Evolutionary conservation across 352 stramenopile species (phyloP), one percentile per base, ranked within the genome.

Genomic region (Pythium myriotylum): DNA sequence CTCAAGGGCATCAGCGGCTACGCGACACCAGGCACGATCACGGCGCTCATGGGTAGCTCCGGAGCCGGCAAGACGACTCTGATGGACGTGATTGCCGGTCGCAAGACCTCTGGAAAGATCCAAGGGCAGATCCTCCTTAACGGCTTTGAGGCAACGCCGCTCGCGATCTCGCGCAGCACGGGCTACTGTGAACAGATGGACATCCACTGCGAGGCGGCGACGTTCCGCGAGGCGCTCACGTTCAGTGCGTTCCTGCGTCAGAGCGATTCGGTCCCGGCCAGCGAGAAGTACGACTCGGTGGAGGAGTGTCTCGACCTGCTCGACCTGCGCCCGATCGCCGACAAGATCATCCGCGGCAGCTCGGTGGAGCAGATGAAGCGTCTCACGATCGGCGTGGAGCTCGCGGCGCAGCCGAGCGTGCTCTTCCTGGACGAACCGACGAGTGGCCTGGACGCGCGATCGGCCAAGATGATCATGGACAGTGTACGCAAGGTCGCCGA

Each of bases 341-440:
- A 54, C 48, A 43, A 43, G 29, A 43, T 54, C 29, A n/a, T 54
- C 1, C 48, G 48, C 48, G 48, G 48, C 29, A 43, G 29, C 29
- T 54, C 76, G n/a, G 73, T 81, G 43, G 79, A 89, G 56, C 70
- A 84, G 62, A 75, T 81, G 67, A 89, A 89, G 73, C 79, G 77
- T 17, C 53, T 87, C 12, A 87, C 77, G 20, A 93, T 98, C 29
- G 95, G 89, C 35, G 88, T 98, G 13, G 95, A 98, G 62, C 74
- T 98, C 29, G 89, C 95, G 7, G 86, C 84, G 3, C 88, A 93
- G 35, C 83, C 92, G 9, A 86, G 76, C 26, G 72, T 97, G 35
- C 56, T 98, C 3, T 97, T 98, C 68, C 51, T 92, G 9, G 91
- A 98, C 64, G 89, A 97, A 56, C 90, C 89, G 2, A 97, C 88